Conservation (phyloP, 371 early-diverging fungal genomes). For the Mucor sp. region DNA sequence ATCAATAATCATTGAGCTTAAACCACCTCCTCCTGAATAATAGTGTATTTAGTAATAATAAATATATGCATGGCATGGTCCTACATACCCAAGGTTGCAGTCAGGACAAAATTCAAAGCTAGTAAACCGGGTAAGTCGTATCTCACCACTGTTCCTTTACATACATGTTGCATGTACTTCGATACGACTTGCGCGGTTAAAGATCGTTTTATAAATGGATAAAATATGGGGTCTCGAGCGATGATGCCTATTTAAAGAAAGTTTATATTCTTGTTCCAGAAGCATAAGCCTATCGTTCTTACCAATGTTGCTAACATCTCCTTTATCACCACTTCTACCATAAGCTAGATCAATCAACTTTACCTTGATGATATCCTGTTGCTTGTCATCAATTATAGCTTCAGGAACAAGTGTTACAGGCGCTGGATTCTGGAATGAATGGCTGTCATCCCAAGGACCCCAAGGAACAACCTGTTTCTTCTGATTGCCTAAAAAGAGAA, state of each 20-base stretch:
- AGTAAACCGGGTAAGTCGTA: slow-evolving; percentile 64
- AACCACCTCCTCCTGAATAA: slow-evolving; percentile 56
- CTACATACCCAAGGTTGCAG: slow-evolving; percentile 34
- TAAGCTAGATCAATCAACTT: slow-evolving; percentile 63
- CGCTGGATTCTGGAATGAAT: slow-evolving; percentile 17
- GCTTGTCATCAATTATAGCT: neutral
- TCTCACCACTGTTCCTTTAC: slow-evolving; percentile 60
- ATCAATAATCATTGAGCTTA: slow-evolving; percentile 68
- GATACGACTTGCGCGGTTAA: slow-evolving; percentile 44
- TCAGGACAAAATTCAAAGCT: slow-evolving; percentile 70
- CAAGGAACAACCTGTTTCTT: slow-evolving; percentile 21
- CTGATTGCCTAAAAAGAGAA: slow-evolving; percentile 25
- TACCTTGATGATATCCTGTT: slow-evolving; percentile 29
- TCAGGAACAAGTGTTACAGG: slow-evolving; percentile 33
- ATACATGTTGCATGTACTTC: slow-evolving; percentile 64
- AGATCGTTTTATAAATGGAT: slow-evolving; percentile 46
- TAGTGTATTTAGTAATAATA: neutral
- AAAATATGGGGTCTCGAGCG: slow-evolving; percentile 59
- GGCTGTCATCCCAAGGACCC: slow-evolving; percentile 34
- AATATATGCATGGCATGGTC: neutral
- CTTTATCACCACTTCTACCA: slow-evolving; percentile 75
- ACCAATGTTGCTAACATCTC: slow-evolving; percentile 68
- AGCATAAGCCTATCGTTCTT: neutral
- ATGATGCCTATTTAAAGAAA: slow-evolving; percentile 38
- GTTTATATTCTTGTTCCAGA: neutral